Percentiles rank a stretch among this genome's conserved stretches.
Conservation (phyloP, 192 early-diverging fungal genomes). For the Dissophora globulifera region DNA sequence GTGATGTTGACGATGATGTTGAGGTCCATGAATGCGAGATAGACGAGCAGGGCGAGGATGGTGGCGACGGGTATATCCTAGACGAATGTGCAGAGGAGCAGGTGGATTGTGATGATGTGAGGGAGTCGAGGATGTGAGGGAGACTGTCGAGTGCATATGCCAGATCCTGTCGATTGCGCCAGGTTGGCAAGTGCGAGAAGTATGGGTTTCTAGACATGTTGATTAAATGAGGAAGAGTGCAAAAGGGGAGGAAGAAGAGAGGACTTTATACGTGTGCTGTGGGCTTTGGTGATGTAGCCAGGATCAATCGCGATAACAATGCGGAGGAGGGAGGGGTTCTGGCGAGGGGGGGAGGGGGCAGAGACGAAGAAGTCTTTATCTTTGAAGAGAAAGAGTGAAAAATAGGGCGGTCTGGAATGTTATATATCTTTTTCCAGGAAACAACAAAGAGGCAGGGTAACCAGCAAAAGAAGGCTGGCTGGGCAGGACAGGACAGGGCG, state of each 20-base stretch:
- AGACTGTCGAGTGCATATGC: slow-evolving; percentile 40
- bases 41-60: not conserved
- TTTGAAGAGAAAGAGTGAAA: not conserved
- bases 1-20: not conserved
- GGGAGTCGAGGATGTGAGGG: slow-evolving; percentile 22
- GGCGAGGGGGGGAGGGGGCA: not conserved
- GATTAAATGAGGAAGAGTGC: not conserved
- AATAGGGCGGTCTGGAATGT: slow-evolving; percentile 19
- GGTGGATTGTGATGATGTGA: slow-evolving; percentile 2
- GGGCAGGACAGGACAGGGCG: not conserved
- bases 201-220: slow-evolving; percentile 41
- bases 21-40: slow-evolving; percentile 10
- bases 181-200: slow-evolving; percentile 38
- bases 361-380: not conserved
- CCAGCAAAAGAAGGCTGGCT: no score
- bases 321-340: not conserved
- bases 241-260: no score
- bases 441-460: slow-evolving; percentile 12
- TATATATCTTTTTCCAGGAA: slow-evolving; percentile 1
- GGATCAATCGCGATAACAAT: slow-evolving; percentile 3
- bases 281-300: not conserved
- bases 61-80: slow-evolving; percentile 17
- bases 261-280: no score
- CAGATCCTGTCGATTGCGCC: slow-evolving; percentile 46
- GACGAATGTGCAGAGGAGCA: not conserved